Conservation (phyloP, 768 basidiomycete species). For the Hypholoma fasciculare region DNA sequence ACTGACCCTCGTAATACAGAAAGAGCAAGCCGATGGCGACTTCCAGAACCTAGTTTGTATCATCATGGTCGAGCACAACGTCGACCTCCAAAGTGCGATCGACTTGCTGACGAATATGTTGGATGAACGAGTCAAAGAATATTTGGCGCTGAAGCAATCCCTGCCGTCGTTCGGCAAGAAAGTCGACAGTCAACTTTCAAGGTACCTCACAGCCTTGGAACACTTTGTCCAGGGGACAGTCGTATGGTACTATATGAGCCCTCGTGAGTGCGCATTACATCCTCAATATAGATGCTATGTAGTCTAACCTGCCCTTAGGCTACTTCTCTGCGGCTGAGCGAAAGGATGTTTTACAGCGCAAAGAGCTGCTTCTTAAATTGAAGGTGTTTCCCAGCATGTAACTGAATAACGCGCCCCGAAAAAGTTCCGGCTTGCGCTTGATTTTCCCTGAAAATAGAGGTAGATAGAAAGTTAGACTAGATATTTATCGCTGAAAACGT, state of each 20-base stretch:
- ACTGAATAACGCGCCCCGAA: too few relatives aligned
- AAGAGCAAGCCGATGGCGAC: constrained; percentile 29
- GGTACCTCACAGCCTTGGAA: constrained; percentile 8
- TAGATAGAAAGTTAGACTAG: too few relatives aligned
- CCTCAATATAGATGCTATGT: background rate
- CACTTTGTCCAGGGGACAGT: constrained; percentile 12
- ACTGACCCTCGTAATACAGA: constrained; percentile 9
- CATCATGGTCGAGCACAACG: constrained; percentile 20
- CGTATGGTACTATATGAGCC: constrained; percentile 14
- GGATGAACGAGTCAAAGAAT: constrained; percentile 17
- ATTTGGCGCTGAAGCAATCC: constrained; percentile 17
- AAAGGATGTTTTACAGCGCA: background rate
- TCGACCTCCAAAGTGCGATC: constrained; percentile 25
- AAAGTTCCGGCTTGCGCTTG: too few relatives aligned
- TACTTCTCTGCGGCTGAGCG: background rate
- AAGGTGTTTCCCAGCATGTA: background rate
- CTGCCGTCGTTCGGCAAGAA: constrained; percentile 23
- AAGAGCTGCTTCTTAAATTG: background rate
- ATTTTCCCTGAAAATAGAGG: too few relatives aligned
- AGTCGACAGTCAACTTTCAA: constrained; percentile 5
- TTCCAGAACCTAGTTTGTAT: constrained; percentile 26
- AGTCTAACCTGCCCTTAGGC: background rate
- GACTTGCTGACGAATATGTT: constrained; percentile 23
- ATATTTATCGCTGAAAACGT: too few relatives aligned
- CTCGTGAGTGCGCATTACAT: constrained; percentile 1